Base-by-base conservation (phyloP, 2,329 filamentous ascomycete species). In the Xylaria arbuscula region DNA sequence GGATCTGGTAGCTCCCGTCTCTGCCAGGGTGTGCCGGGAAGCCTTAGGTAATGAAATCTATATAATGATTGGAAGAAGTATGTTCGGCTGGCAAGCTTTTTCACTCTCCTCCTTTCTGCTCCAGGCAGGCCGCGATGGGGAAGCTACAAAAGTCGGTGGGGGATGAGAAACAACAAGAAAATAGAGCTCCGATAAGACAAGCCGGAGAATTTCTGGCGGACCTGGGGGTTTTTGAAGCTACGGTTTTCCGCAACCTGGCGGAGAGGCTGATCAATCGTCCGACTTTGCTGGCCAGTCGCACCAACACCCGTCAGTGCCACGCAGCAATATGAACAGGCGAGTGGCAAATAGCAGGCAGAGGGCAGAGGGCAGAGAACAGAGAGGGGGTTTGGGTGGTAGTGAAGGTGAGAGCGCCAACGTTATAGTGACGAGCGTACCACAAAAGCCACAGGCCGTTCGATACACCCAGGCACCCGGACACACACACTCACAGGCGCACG, bases 1-100 rank as follows among this genome's bases (percentile, higher is more conserved):
- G 62, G 67, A 66, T 70, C 54, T 59, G 45, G 56, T 59, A 57
- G 64, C 47, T 68, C 55, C 67, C 58, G 70, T 61, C 53, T 70
- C 66, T 38, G 64, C 57, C 9, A 38, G 59, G 47, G 22, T 42
- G 32, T 28, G 28, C 28, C 28, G 28, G 59, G 45, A 22, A 48
- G 32, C 55, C 32, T 67, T 63, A 65, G 58, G 70, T 62, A 65
- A 61, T 66, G 62, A 34, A 57, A 57, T 42, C 55, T 68, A 40
- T 60, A 65, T 56, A 45, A 58, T 55, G 62, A 62, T 22, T 45
- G 60, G 55, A 45, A 24, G 45, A 22, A 50, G 53, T 45, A 42
- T 64, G 51, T 36, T 55, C 42, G 36, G 34, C 19, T 38, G 45
- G 51, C 19, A 34, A 15, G 22, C 22, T 42, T 28, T 7, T n/a